These are phyloP conservation scores for Neophaeococcomyces mojaviensis DNA, from an alignment of 2,329 filamentous ascomycete genomes.

Conservation along the genomic window DNA sequence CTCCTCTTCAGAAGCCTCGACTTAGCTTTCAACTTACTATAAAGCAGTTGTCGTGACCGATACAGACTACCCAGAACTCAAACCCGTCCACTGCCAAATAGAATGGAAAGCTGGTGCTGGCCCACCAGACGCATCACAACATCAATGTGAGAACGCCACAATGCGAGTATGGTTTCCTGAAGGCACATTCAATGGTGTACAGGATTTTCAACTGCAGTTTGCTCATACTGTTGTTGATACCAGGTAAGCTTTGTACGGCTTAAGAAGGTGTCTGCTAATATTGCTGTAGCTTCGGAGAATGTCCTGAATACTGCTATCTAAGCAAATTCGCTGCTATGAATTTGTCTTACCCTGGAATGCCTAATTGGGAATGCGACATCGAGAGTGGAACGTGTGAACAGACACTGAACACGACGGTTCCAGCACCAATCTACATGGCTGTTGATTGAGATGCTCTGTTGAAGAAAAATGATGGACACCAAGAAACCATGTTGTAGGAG, in stretches of 20 bases:
- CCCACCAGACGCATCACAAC: constrained; percentile 10
- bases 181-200: constrained; percentile 14
- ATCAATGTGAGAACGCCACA: constrained; percentile 5
- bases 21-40: background rate
- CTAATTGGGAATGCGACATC: constrained; percentile 17
- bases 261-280: background rate
- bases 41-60: constrained; percentile 19
- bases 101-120: constrained; percentile 18
- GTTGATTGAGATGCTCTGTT: constrained; percentile 4
- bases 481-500: too few species aligned
- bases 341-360: constrained; percentile 13
- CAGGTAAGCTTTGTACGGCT: constrained; percentile 8
- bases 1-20: background rate
- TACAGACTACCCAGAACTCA: constrained; percentile 17
- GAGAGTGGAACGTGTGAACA: constrained; percentile 14
- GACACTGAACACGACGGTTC: constrained; percentile 12
- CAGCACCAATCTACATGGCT: constrained; percentile 13
- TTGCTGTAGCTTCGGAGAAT: background rate
- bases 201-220: constrained; percentile 16
- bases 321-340: constrained; percentile 18
- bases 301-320: constrained; percentile 6
- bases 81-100: constrained; percentile 15
- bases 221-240: constrained; percentile 19
- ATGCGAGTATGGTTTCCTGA: constrained; percentile 11
- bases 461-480: background rate